phyloP scores from a whole-genome alignment of 2,329 filamentous ascomycete species.

The Neurospora crassa region DNA sequence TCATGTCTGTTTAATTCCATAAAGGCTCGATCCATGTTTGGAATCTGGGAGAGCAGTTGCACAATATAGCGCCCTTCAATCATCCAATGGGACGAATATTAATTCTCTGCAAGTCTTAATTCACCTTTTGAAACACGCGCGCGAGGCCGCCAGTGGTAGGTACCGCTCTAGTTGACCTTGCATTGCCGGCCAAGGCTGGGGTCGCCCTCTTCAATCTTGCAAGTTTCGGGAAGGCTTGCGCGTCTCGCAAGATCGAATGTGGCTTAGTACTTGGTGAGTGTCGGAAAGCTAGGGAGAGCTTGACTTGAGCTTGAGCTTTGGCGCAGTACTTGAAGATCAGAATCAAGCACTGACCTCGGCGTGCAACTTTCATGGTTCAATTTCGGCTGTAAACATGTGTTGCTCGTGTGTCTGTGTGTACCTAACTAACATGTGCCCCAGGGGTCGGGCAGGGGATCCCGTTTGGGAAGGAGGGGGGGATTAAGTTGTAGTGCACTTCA shows the following conservation, averaged over 20 bases:
- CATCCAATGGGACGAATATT: background rate
- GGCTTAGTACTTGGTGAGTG: background rate
- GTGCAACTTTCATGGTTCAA: background rate
- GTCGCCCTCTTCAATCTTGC: background rate
- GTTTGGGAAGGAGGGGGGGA: background rate
- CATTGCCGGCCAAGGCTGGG: background rate
- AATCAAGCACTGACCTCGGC: background rate
- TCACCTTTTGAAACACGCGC: background rate
- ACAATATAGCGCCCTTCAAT: background rate
- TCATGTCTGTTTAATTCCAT: background rate
- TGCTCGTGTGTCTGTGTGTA: background rate
- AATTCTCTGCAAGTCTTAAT: background rate
- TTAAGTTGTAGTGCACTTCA: background rate
- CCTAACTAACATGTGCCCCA: background rate
- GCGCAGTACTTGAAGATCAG: background rate
- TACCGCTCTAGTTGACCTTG: background rate
- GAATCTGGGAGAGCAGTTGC: background rate
- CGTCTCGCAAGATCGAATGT: background rate
- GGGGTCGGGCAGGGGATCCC: background rate
- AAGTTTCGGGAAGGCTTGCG: rapidly evolving
- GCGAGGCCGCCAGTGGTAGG: background rate
- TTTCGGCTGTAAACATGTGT: background rate
- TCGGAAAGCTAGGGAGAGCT: background rate
- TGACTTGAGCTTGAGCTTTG: background rate
- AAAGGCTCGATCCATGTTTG: background rate